Percentiles rank a stretch among this genome's conserved stretches.
Evolutionary conservation across 2,329 filamentous ascomycete species (phyloP).

Genomic region (Colletotrichum sp.): DNA sequence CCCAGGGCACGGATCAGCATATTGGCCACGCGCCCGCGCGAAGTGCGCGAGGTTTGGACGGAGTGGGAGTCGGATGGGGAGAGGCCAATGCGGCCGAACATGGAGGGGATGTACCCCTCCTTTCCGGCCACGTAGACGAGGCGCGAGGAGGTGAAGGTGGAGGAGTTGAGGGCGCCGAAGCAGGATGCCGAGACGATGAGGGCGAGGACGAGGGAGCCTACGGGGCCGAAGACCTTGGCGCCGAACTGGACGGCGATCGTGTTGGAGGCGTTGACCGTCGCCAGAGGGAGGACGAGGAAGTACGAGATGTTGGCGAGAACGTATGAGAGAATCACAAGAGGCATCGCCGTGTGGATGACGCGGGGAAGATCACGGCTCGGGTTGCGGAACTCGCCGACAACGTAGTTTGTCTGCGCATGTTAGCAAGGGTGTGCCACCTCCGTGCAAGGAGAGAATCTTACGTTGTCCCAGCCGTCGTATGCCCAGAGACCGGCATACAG

Average conservation of each 20-base stretch:
- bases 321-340: slow-evolving; percentile 89
- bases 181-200: slow-evolving; percentile 90
- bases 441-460: slow-evolving; percentile 49
- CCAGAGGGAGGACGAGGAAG: slow-evolving; percentile 87
- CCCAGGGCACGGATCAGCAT: slow-evolving; percentile 68
- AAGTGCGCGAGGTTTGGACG: slow-evolving; percentile 50
- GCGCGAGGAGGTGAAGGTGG: slow-evolving; percentile 89
- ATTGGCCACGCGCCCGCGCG: slow-evolving; percentile 62
- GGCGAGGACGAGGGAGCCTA: slow-evolving; percentile 83
- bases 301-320: slow-evolving; percentile 91
- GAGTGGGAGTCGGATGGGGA: slow-evolving; percentile 44
- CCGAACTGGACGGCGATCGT: slow-evolving; percentile 97
- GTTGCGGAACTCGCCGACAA: slow-evolving; percentile 95
- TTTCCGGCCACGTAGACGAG: slow-evolving; percentile 94
- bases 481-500: slow-evolving; percentile 97
- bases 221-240: slow-evolving; percentile 82
- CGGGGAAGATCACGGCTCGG: slow-evolving; percentile 87
- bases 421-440: background rate
- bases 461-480: slow-evolving; percentile 99
- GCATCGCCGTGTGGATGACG: slow-evolving; percentile 96
- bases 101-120: slow-evolving; percentile 85
- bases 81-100: slow-evolving; percentile 85
- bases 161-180: slow-evolving; percentile 93
- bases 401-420: slow-evolving; percentile 82
- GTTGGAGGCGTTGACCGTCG: slow-evolving; percentile 83